Evolutionary conservation across 192 early-diverging fungal genomes (phyloP).

Genomic region (Coemansia sp.): DNA sequence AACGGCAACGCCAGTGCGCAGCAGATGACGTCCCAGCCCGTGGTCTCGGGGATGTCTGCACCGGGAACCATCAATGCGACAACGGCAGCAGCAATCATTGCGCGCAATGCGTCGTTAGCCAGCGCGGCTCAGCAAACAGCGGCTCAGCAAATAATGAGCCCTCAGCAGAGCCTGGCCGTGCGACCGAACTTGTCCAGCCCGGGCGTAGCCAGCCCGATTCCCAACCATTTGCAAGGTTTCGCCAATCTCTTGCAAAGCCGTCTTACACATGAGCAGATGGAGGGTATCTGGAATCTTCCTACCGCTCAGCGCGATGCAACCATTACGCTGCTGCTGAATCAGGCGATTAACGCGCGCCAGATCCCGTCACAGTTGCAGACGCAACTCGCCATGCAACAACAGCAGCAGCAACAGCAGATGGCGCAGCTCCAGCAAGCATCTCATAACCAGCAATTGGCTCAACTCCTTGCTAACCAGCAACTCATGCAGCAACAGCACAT

Average conservation of each 20-base stretch:
- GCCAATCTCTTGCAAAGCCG: conserved; percentile 11
- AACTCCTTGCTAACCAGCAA: not conserved
- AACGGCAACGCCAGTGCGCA: not conserved
- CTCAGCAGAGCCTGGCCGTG: conserved; percentile 31
- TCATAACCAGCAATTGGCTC: conserved; percentile 14
- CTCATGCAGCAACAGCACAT: conserved; percentile 15
- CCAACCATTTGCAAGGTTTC: conserved; percentile 12
- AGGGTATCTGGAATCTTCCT: conserved; percentile 20
- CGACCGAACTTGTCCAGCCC: conserved; percentile 36
- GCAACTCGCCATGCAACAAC: conserved; percentile 21
- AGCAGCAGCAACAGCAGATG: conserved; percentile 18
- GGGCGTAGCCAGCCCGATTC: conserved; percentile 6
- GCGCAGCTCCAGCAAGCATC: conserved; percentile 32
- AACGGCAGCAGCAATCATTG: conserved; percentile 11
- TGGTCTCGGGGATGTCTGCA: conserved; percentile 15
- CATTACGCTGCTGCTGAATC: conserved; percentile 1
- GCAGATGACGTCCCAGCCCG: conserved; percentile 36
- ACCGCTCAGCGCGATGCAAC: conserved; percentile 20
- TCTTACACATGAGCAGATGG: conserved; percentile 22
- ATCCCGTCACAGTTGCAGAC: conserved; percentile 16
- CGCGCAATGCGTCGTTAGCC: conserved; percentile 7
- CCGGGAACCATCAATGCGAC: conserved; percentile 12
- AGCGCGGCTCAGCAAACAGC: not conserved
- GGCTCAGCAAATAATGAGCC: conserved; percentile 43
- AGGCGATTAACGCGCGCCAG: conserved; percentile 4